Conservation (phyloP, 1,284 basidiomycete species). For the Boletellus deceptivus region DNA sequence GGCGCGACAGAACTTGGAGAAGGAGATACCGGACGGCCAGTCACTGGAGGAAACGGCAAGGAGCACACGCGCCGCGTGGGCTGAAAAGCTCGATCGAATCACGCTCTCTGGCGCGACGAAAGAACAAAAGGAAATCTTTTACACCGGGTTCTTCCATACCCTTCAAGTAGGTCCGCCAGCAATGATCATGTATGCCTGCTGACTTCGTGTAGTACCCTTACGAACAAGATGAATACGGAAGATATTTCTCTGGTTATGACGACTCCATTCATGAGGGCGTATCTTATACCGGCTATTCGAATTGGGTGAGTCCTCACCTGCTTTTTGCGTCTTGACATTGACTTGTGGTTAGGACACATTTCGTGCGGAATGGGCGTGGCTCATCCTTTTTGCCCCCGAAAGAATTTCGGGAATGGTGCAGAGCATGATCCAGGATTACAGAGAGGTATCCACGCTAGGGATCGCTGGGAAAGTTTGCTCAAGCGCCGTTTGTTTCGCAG, state of each 20-base stretch:
- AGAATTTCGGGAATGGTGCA: slow-evolving; percentile 72
- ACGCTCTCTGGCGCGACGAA: slow-evolving; percentile 54
- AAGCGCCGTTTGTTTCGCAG: slow-evolving; percentile 32
- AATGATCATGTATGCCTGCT: not conserved
- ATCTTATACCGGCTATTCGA: slow-evolving; percentile 82
- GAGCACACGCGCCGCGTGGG: slow-evolving; percentile 62
- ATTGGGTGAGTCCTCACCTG: slow-evolving; percentile 54
- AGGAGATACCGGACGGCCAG: slow-evolving; percentile 61
- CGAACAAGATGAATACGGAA: slow-evolving; percentile 67
- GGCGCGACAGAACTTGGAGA: slow-evolving; percentile 61
- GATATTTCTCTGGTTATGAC: slow-evolving; percentile 79
- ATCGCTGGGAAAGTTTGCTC: not conserved
- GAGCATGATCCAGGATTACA: slow-evolving; percentile 80
- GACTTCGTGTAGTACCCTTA: slow-evolving; percentile 65
- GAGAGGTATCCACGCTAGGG: slow-evolving; percentile 44
- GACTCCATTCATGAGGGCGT: slow-evolving; percentile 57
- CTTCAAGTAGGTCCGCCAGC: slow-evolving; percentile 47
- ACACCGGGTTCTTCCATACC: slow-evolving; percentile 67
- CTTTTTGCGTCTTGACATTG: not conserved
- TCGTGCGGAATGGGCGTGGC: slow-evolving; percentile 77
- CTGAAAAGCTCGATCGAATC: slow-evolving; percentile 68
- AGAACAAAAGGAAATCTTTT: slow-evolving; percentile 57
- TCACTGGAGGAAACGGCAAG: slow-evolving; percentile 61
- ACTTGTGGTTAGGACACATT: slow-evolving; percentile 59
- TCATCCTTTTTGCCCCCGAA: slow-evolving; percentile 75